Evolutionary conservation across 305 asterid species (phyloP).

Genomic region (Fraxinus dipetala): DNA sequence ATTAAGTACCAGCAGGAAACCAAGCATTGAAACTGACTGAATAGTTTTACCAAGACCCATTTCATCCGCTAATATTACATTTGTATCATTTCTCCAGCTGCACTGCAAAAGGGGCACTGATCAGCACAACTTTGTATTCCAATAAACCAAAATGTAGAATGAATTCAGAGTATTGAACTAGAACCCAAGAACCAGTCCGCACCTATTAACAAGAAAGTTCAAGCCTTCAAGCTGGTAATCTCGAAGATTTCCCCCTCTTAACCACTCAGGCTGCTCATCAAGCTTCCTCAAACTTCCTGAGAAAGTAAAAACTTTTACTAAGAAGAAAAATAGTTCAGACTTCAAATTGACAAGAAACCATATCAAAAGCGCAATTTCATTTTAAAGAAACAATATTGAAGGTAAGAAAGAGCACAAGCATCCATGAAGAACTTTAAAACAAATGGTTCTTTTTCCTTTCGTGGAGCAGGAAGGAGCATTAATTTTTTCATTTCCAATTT

Average conservation of each 20-base stretch:
- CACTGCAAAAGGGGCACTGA: slow-evolving; percentile 50
- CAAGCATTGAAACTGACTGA: slow-evolving; percentile 98
- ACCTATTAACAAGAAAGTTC: slow-evolving; percentile 98
- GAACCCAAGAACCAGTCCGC: slow-evolving; percentile 33
- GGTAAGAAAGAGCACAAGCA: neutral
- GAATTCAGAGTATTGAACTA: slow-evolving; percentile 12
- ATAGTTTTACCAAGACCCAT: slow-evolving; percentile 99
- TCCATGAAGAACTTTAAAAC: neutral
- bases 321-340: slow-evolving; percentile 8
- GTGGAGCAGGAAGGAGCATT: neutral
- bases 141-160: slow-evolving; percentile 15
- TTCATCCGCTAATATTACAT: slow-evolving; percentile 98
- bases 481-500: neutral
- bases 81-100: slow-evolving; percentile 99
- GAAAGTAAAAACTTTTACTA: slow-evolving; percentile 20
- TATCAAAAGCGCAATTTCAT: neutral
- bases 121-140: slow-evolving; percentile 42
- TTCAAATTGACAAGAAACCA: slow-evolving; percentile 1
- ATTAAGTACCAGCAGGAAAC: slow-evolving; percentile 80
- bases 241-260: slow-evolving; percentile 93
- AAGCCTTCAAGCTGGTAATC: slow-evolving; percentile 99
- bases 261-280: slow-evolving; percentile 98
- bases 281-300: slow-evolving; percentile 96
- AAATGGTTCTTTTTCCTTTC: neutral
- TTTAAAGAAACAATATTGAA: neutral